These are phyloP conservation scores for Fraxinus sp. DNA, from an alignment of 305 asterid genomes.

Conservation along the genomic window DNA sequence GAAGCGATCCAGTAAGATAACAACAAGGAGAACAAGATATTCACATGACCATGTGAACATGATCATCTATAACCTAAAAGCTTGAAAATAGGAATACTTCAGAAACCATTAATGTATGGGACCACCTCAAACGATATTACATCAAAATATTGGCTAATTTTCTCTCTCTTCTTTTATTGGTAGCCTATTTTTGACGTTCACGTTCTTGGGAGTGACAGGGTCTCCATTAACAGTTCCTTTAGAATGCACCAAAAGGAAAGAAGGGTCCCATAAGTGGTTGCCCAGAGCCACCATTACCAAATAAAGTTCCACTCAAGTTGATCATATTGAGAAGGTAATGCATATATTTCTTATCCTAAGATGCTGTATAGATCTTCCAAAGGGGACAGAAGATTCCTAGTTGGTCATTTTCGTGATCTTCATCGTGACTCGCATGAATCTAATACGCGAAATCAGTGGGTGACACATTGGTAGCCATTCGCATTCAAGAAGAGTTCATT, in stretches of 20 bases:
- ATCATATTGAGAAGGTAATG: conserved; percentile 33
- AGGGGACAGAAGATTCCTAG: conserved; percentile 52
- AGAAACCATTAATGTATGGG: conserved; percentile 31
- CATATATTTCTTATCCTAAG: conserved; percentile 29
- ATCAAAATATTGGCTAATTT: conserved; percentile 25
- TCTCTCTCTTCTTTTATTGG: conserved; percentile 39
- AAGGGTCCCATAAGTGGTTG: conserved; percentile 38
- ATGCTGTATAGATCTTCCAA: conserved; percentile 36
- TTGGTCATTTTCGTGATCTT: conserved; percentile 37
- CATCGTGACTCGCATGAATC: conserved; percentile 27
- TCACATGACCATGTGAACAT: conserved; percentile 20
- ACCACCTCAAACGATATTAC: conserved; percentile 31
- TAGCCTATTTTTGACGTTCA: conserved; percentile 48
- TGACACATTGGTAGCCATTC: conserved; percentile 38
- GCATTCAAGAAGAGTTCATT: conserved; percentile 30
- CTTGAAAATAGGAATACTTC: conserved; percentile 21
- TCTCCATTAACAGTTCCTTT: conserved; percentile 48
- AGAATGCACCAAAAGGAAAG: conserved; percentile 32
- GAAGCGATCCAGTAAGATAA: background rate
- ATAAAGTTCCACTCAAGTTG: conserved; percentile 38
- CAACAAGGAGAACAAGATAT: conserved; percentile 22
- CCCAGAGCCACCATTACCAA: conserved; percentile 45
- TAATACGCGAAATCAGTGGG: conserved; percentile 34
- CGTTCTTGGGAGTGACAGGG: conserved; percentile 52
- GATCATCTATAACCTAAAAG: conserved; percentile 18